Conservation (phyloP, 352 stramenopile genomes). For the Phytophthora pinifolia region DNA sequence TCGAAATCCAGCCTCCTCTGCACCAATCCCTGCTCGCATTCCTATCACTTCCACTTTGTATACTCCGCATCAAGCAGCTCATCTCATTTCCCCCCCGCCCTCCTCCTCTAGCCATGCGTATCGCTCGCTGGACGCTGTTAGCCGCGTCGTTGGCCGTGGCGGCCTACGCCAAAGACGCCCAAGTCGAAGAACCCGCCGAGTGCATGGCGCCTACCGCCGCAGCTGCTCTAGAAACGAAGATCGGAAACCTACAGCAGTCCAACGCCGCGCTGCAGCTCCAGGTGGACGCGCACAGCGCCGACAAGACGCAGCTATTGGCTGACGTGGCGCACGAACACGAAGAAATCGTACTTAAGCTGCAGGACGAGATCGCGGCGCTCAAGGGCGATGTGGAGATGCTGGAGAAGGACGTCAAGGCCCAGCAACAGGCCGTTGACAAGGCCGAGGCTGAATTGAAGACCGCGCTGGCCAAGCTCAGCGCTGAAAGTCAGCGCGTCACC, state of each 20-base stretch:
- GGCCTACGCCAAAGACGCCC: constrained; percentile 25
- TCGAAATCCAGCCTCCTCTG: constrained; percentile 1
- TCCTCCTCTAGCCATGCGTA: constrained; percentile 18
- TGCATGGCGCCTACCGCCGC: constrained; percentile 45
- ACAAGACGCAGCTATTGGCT: constrained; percentile 38
- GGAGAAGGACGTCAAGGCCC: constrained; percentile 20
- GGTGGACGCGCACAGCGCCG: constrained; percentile 36
- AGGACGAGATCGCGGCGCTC: constrained; percentile 26
- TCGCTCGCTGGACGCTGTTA: constrained; percentile 37
- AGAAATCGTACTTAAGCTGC: constrained; percentile 28
- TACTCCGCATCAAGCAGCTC: constrained; percentile 6
- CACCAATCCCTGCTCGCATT: constrained; percentile 11
- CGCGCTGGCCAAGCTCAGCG: constrained; percentile 17
- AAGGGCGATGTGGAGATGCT: constrained; percentile 15
- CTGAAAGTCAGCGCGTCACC: constrained; percentile 3
- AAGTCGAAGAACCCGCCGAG: background rate
- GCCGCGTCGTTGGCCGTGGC: constrained; percentile 37
- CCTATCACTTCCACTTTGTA: constrained; percentile 18
- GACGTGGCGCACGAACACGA: constrained; percentile 43
- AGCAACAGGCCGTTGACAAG: constrained; percentile 18
- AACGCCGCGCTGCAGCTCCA: constrained; percentile 43
- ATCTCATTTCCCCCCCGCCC: constrained; percentile 12
- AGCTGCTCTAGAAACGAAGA: constrained; percentile 43
- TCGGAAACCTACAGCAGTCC: constrained; percentile 40
- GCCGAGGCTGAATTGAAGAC: constrained; percentile 21